Conservation (phyloP, 1,284 basidiomycete genomes). For the Cryptococcus sp. region DNA sequence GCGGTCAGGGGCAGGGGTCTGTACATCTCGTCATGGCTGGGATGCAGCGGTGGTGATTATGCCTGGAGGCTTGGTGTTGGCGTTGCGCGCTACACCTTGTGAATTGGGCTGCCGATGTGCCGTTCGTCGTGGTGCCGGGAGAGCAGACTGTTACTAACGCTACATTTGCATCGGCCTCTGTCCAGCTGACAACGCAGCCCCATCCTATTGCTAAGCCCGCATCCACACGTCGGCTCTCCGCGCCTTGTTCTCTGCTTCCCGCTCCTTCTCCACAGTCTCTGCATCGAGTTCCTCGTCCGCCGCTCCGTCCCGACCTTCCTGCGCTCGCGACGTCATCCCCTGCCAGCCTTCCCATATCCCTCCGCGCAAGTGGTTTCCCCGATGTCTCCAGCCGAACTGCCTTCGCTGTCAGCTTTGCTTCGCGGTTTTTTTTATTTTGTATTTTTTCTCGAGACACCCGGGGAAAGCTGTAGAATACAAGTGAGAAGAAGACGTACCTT, state of each 20-base stretch:
- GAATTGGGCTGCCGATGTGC: not conserved
- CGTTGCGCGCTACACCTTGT: no score
- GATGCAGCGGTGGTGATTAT: slow-evolving; percentile 6
- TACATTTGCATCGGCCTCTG: not conserved
- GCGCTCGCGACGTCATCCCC: slow-evolving; percentile 30
- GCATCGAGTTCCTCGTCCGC: slow-evolving; percentile 40
- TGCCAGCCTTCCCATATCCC: slow-evolving; percentile 32
- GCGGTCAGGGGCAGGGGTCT: not conserved
- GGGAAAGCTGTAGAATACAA: not conserved
- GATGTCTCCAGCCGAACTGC: slow-evolving; percentile 47
- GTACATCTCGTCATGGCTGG: slow-evolving; percentile 4
- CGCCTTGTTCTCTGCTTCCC: slow-evolving; percentile 20
- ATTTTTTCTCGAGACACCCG: not conserved
- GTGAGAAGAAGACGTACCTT: slow-evolving; percentile 44
- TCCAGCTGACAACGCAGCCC: not conserved
- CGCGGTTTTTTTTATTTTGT: not conserved
- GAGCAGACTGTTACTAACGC: not conserved
- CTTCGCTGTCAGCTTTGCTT: not conserved
- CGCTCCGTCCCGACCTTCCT: slow-evolving; percentile 33
- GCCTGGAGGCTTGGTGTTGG: not conserved
- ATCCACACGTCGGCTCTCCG: slow-evolving; percentile 32
- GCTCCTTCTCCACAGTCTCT: slow-evolving; percentile 10
- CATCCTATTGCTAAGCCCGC: slow-evolving; percentile 4
- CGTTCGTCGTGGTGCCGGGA: no score
- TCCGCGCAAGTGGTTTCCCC: slow-evolving; percentile 37